Percentiles rank a stretch among this genome's conserved stretches.
Conservation (phyloP, 1,284 basidiomycete genomes). For the Erythrobasidium hasegawianum region DNA sequence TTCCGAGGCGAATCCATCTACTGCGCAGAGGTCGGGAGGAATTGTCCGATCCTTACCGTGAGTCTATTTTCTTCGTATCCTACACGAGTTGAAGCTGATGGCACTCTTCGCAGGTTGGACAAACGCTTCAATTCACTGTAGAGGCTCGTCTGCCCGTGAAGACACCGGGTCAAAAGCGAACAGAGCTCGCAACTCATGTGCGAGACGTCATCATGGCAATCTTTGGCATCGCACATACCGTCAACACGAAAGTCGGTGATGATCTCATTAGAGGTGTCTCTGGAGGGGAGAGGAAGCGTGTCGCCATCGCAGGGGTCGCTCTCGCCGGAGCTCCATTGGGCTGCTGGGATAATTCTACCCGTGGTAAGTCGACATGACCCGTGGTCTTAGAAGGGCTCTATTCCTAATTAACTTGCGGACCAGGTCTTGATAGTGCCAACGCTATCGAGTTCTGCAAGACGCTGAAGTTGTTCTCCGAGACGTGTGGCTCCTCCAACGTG, state of each 20-base stretch:
- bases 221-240: constrained; percentile 53
- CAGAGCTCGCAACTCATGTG: constrained; percentile 34
- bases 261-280: constrained; percentile 59
- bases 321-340: constrained; percentile 42
- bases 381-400: too few species aligned
- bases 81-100: too few species aligned
- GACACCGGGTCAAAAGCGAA: constrained; percentile 30
- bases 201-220: constrained; percentile 42
- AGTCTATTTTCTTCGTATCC: too few species aligned
- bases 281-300: constrained; percentile 55
- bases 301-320: constrained; percentile 56
- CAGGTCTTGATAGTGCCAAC: constrained; percentile 66
- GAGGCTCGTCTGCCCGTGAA: constrained; percentile 35
- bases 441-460: constrained; percentile 73
- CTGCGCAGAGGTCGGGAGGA: constrained; percentile 73
- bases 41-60: constrained; percentile 57
- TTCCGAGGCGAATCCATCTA: constrained; percentile 42
- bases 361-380: constrained; percentile 32
- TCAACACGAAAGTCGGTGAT: constrained; percentile 57
- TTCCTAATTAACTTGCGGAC: too few species aligned
- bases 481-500: constrained; percentile 49
- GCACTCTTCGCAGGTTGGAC: constrained; percentile 46
- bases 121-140: constrained; percentile 57
- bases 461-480: constrained; percentile 71
- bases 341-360: constrained; percentile 56